Percentiles rank a stretch among this genome's conserved stretches.
Evolutionary conservation across 2,329 filamentous ascomycete species (phyloP).

Genomic region (Fusarium proliferatum): DNA sequence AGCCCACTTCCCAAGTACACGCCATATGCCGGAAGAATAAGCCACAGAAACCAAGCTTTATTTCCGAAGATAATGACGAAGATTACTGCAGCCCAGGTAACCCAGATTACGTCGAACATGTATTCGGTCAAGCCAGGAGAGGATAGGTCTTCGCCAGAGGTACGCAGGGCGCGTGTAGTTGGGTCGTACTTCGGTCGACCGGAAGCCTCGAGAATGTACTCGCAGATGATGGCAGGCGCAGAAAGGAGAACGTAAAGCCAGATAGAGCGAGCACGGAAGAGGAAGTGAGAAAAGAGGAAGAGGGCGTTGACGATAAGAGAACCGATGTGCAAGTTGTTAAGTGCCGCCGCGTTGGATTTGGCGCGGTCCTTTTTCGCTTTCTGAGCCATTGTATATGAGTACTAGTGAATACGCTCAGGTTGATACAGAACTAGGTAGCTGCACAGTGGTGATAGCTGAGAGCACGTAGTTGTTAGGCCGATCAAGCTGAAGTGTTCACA

Average conservation of each 20-base stretch:
- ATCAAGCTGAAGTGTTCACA: background rate
- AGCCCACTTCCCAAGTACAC: conserved; percentile 65
- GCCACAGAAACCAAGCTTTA: conserved; percentile 72
- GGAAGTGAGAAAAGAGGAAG: conserved; percentile 78
- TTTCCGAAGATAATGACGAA: conserved; percentile 84
- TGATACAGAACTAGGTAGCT: background rate
- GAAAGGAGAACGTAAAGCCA: conserved; percentile 79
- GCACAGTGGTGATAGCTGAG: background rate
- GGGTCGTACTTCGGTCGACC: conserved; percentile 81
- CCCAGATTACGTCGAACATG: conserved; percentile 97
- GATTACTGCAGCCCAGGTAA: conserved; percentile 84
- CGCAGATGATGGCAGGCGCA: conserved; percentile 78
- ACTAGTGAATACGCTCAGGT: background rate
- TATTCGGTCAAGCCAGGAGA: conserved; percentile 93
- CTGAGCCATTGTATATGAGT: conserved; percentile 63
- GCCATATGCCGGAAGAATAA: conserved; percentile 66
- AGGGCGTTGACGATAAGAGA: conserved; percentile 76
- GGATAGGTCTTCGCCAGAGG: conserved; percentile 86
- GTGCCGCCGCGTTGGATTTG: conserved; percentile 78
- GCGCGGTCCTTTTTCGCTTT: conserved; percentile 75
- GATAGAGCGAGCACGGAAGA: conserved; percentile 72
- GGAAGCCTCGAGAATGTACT: conserved; percentile 86
- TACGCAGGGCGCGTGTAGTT: conserved; percentile 73
- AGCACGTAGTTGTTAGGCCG: too few species aligned
- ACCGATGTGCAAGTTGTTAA: conserved; percentile 85